Evolutionary conservation across 352 stramenopile genomes (phyloP).

Genomic region (Pythium folliculosum): DNA sequence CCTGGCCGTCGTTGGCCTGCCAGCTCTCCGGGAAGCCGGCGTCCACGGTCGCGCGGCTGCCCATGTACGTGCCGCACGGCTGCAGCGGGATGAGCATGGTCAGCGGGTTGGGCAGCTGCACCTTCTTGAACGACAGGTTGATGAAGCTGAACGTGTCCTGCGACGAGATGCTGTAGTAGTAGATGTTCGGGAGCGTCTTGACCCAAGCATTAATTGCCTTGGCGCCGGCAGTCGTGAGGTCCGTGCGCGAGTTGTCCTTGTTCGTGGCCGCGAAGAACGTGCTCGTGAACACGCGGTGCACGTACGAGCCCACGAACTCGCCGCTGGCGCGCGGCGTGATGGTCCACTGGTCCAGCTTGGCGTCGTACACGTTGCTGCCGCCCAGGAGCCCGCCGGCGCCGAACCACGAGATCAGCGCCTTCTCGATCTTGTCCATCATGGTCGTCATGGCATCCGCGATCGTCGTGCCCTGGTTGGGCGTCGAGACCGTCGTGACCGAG

Average conservation of each 20-base stretch:
- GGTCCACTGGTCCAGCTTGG: constrained; percentile 58
- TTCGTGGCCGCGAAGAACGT: constrained; percentile 33
- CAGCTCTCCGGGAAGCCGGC: constrained; percentile 39
- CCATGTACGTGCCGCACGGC: constrained; percentile 40
- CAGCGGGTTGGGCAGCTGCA: constrained; percentile 48
- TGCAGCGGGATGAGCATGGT: constrained; percentile 56
- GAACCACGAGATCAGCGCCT: constrained; percentile 35
- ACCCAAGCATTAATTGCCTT: constrained; percentile 48
- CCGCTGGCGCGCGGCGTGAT: constrained; percentile 24
- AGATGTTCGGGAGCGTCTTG: constrained; percentile 48
- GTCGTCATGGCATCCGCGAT: constrained; percentile 37
- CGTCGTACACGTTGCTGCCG: constrained; percentile 52
- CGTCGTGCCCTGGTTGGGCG: constrained; percentile 62
- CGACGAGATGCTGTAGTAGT: constrained; percentile 60
- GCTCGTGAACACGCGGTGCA: constrained; percentile 41
- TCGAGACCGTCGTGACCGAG: constrained; percentile 66
- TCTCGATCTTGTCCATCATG: background rate
- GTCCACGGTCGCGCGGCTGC: constrained; percentile 37
- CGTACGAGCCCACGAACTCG: constrained; percentile 38
- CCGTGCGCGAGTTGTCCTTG: constrained; percentile 44
- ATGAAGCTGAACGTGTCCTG: constrained; percentile 41
- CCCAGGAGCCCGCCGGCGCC: constrained; percentile 14
- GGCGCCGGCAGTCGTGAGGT: constrained; percentile 38
- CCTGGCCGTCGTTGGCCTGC: constrained; percentile 53
- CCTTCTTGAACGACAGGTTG: constrained; percentile 41